Percentiles rank a stretch among this genome's conserved stretches.
Conservation (phyloP, 768 basidiomycete genomes). For the Boletellus sp. region DNA sequence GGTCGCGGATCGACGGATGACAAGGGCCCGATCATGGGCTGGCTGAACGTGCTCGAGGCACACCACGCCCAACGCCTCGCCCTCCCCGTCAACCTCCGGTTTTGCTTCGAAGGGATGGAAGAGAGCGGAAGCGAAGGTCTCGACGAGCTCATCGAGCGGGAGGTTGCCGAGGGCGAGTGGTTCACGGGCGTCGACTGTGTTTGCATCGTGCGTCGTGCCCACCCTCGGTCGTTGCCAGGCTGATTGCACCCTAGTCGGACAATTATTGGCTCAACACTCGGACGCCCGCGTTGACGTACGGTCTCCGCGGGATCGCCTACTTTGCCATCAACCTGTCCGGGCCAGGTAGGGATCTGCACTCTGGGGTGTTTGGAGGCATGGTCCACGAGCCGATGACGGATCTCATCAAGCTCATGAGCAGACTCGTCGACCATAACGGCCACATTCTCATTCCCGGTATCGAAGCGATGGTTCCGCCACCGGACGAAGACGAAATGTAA, state of each 20-base stretch:
- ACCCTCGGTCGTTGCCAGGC: not conserved
- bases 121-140: constrained; percentile 90
- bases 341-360: constrained; percentile 85
- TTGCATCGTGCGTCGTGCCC: constrained; percentile 67
- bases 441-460: constrained; percentile 87
- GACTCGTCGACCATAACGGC: constrained; percentile 76
- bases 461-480: constrained; percentile 73
- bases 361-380: constrained; percentile 78
- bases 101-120: constrained; percentile 98
- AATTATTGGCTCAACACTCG: constrained; percentile 92
- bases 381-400: constrained; percentile 96
- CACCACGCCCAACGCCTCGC: constrained; percentile 62
- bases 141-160: constrained; percentile 77
- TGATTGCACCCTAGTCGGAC: constrained; percentile 54
- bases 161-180: constrained; percentile 68
- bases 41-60: constrained; percentile 87
- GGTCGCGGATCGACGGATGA: constrained; percentile 90
- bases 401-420: constrained; percentile 77
- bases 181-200: constrained; percentile 89
- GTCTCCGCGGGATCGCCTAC: constrained; percentile 84
- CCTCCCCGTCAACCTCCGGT: constrained; percentile 84
- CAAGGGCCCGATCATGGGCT: constrained; percentile 85
- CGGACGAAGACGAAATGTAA: constrained; percentile 71
- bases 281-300: constrained; percentile 80
- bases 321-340: constrained; percentile 80